Evolutionary conservation across 768 basidiomycete genomes (phyloP), one percentile per base, ranked within the genome.

Genomic region (Heimioporus sp.): DNA sequence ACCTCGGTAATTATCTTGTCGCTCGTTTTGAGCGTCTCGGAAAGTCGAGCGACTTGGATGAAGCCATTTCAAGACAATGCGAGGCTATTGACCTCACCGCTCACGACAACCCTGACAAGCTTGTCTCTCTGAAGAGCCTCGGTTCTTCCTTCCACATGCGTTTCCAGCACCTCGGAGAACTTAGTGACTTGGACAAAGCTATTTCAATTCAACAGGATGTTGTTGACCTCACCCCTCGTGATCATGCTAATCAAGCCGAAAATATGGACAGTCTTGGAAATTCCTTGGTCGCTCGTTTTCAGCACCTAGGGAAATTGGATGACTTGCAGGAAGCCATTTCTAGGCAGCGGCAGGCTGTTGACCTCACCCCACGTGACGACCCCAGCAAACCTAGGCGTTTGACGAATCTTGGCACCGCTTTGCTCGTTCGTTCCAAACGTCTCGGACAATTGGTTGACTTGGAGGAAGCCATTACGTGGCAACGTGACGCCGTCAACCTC

Each of bases 281-380:
- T 13, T 41, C 28, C 2, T 15, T 44, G 5, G 11, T 28, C 2
- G n/a, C 17, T 19, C 43, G 48, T 34, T 48, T 48, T n/a, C 6
- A 32, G 19, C 48, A 17, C 2, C 19, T 41, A 7, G 19, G 37
- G 38, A 13, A 19, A 19, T 6, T 28, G 31, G 24, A 24, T 28
- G 28, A 32, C 17, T 28, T 53, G 8, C 21, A 40, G 30, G 28
- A 53, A 53, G 24, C 49, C 3, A 58, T 62, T 32, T 49, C n/a
- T 1, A 37, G 8, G 24, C 7, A 5, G 12, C 28, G 28, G 11
- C 24, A 49, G 5, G 58, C 54, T 5, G 51, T 58, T 24, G 43
- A 50, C 3, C n/a, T 44, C 4, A 45, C 28, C 10, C 43, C 34
- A 4, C 28, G 37, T 38, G 28, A 20, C 15, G 24, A 51, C 20